phyloP scores from a whole-genome alignment of 257 asterid genomes.

The Solanum medicagineum region DNA sequence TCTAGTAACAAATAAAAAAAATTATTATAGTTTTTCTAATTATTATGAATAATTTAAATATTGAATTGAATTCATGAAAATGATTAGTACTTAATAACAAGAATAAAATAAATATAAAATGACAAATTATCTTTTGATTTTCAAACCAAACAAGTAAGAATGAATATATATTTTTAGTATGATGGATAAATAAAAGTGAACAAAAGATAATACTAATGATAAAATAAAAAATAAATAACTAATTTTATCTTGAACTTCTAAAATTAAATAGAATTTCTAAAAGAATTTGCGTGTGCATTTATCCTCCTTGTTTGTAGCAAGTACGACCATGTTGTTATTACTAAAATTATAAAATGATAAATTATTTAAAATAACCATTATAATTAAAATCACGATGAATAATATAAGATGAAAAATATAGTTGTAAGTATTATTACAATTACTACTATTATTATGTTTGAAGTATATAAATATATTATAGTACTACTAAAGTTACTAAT shows the following conservation, averaged over 20 bases:
- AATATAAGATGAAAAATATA: neutral
- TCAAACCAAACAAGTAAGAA: too few species aligned
- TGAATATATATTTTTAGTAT: too few species aligned
- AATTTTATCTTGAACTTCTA: neutral
- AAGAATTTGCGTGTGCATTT: accelerated
- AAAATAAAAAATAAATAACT: too few species aligned
- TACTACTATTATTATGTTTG: neutral
- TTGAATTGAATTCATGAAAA: too few species aligned
- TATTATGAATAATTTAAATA: too few species aligned
- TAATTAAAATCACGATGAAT: neutral
- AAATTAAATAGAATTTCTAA: too few species aligned
- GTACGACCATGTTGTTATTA: neutral
- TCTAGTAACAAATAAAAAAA: too few species aligned
- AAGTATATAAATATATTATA: neutral
- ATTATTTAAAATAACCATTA: neutral
- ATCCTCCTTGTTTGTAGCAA: neutral
- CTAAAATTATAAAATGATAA: neutral
- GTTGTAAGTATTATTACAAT: neutral
- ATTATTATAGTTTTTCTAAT: neutral
- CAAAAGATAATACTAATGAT: too few species aligned
- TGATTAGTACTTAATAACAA: neutral
- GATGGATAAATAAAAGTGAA: too few species aligned
- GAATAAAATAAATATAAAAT: too few species aligned
- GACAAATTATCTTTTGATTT: too few species aligned
- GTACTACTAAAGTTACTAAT: neutral